A percentile compares a stretch with the other conserved stretches of the same genome.
Evolutionary conservation across 2,329 filamentous ascomycete genomes (phyloP).

Genomic region (Dendrostoma leiphaemia): DNA sequence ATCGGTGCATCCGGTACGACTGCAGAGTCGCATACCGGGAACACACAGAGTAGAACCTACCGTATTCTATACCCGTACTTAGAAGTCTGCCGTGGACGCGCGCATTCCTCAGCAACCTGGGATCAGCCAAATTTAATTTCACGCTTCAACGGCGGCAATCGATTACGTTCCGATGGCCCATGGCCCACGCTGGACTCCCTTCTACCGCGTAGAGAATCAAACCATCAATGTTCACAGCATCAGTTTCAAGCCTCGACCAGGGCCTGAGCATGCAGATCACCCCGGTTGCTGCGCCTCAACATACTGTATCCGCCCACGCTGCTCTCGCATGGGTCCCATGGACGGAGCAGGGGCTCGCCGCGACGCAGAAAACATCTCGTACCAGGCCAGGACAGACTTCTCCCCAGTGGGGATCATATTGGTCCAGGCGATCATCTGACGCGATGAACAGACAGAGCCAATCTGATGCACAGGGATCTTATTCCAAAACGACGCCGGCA

Average conservation of each 20-base stretch:
- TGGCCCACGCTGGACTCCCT: not conserved
- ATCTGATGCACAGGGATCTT: slow-evolving; percentile 33
- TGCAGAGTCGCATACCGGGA: not conserved
- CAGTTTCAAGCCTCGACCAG: slow-evolving; percentile 38
- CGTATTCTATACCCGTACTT: not conserved
- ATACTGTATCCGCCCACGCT: slow-evolving; percentile 15
- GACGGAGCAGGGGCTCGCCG: slow-evolving; percentile 3
- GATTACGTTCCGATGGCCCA: no score
- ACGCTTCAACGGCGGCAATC: no score
- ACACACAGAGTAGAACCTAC: not conserved
- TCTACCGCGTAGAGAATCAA: no score
- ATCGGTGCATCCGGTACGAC: not conserved
- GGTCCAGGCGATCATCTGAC: slow-evolving; percentile 40
- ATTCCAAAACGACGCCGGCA: slow-evolving; percentile 26
- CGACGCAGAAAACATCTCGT: slow-evolving; percentile 16
- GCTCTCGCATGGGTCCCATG: slow-evolving; percentile 9
- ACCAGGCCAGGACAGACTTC: slow-evolving; percentile 25
- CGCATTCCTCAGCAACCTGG: not conserved
- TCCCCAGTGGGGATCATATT: slow-evolving; percentile 37
- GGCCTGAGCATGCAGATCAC: slow-evolving; percentile 43
- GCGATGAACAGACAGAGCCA: slow-evolving; percentile 36
- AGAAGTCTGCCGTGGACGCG: not conserved
- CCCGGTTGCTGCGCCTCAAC: slow-evolving; percentile 29
- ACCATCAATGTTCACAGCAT: slow-evolving; percentile 17
- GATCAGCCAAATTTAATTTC: not conserved